Evolutionary conservation across 2,329 filamentous ascomycete species (phyloP), one percentile per base, ranked within the genome.

Genomic region (Blastomyces percursus): DNA sequence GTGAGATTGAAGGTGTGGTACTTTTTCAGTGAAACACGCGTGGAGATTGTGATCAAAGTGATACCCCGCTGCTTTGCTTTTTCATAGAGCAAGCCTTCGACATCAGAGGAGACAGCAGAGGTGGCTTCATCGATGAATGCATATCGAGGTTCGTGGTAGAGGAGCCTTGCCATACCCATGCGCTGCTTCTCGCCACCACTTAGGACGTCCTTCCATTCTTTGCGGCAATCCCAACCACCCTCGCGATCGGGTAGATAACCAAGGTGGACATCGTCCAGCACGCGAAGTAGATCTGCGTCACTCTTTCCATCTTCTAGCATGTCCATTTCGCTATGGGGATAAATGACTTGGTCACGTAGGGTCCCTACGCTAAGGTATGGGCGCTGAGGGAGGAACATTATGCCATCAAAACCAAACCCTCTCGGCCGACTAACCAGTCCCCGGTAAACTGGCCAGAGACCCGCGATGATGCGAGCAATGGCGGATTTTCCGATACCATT

Each of bases 131-230:
- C 94, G 63, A 99, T 86, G 70, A 99, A 91, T 1, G 91, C 94
- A 72, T 96, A 99, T 64, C 88, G 82, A 19, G 94, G 94, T 77
- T 97, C 93, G 71, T 99, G 94, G 71, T 99, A 99, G 50, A 97
- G 79, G 59, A 99, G 75, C 54, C 94, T 81, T 3, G 95, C 93
- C 69, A 99, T 91, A 0, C 86, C 91, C 84, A 99, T 90, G 27
- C 94, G 82, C 78, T 99, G 94, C 79, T 99, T 99, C 81, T 99
- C 94, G 14, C 94, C 94, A 48, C 94, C 94, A 67, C 88, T 93
- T n/a, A 99, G 81, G 4, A 99, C 91, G 69, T 97, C 93, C 77
- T 97, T 96, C 94, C 94, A 99, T 72, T 96, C 92, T 76, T 99
- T 97, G 62, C 91, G 84, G 4, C 91, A 94, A 72, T 99, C 91